Evolutionary conservation across 1,284 basidiomycete species (phyloP), one percentile per base, ranked within the genome.

Genomic region (Ganoderma meredithae): DNA sequence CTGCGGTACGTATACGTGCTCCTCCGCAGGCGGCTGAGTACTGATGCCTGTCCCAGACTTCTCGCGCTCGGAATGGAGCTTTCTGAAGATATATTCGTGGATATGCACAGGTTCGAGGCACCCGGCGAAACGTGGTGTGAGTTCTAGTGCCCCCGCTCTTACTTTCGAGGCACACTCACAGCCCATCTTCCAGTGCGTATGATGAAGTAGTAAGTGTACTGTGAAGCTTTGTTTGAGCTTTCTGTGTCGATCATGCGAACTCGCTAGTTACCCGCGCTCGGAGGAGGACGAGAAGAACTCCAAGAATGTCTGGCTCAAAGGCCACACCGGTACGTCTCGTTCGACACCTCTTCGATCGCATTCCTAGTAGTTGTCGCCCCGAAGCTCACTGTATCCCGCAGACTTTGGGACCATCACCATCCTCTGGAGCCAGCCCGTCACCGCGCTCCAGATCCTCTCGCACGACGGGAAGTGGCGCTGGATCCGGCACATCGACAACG

Each of bases 291-390:
- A 88, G 69, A 65, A 71, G 25, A 84, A 83, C 71, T 81, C 86
- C 0, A 85, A 85, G 62, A 82, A 85, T 58, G 85, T 89, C 22
- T 88, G 86, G 88, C 76, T 88, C 19, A 88, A 88, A 73, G 88
- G 88, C 1, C 60, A 67, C 56, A 71, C 69, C 5, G 69, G 69
- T 71, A n/a, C 10, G 63, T 53, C 19, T 22, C 6, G 8, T 19
- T 5, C 1, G 1, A 17, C 3, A 63, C 6, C 31, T 8, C 40
- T 13, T 52, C 55, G 27, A 6, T 40, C 12, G 12, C 8, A 19
- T 17, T 3, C 27, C 27, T 3, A 3, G 27, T 31, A 1, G 27
- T 31, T 31, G 27, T 31, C 27, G 27, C 2, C 27, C 27, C 40
- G 27, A 13, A 27, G 5, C 25, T 59, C 27, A 55, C 3, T 33